These are phyloP conservation scores for Phyllosticta capitalensis DNA, from an alignment of 2,329 filamentous ascomycete genomes.

Conservation along the genomic window DNA sequence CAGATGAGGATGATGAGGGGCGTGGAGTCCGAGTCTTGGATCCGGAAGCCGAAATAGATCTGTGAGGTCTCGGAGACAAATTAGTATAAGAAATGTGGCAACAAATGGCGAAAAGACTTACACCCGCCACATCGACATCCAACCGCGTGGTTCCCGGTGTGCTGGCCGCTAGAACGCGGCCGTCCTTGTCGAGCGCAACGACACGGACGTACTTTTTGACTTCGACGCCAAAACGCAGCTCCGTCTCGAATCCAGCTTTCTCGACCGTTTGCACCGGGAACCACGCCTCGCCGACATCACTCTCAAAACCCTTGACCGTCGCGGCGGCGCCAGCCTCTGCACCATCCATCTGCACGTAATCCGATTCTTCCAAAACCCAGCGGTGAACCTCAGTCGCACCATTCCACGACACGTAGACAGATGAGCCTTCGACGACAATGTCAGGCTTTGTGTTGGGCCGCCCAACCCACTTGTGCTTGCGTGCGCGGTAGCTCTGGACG, in stretches of 20 bases:
- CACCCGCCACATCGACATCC: neutral
- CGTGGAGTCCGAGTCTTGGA: conserved; percentile 1
- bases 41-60: neutral
- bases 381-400: conserved; percentile 19
- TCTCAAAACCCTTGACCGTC: conserved; percentile 4
- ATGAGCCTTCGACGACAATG: conserved; percentile 13
- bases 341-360: conserved; percentile 7
- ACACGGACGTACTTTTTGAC: conserved; percentile 9
- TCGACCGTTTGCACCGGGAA: conserved; percentile 8
- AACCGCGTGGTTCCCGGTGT: neutral
- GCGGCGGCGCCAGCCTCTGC: conserved; percentile 17
- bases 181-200: conserved; percentile 11
- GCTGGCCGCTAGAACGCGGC: conserved; percentile 3
- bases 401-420: conserved; percentile 20
- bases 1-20: neutral
- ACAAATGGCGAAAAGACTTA: neutral
- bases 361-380: conserved; percentile 21
- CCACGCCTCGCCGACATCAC: conserved; percentile 7
- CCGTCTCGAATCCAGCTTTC: conserved; percentile 14
- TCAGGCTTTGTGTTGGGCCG: conserved; percentile 15
- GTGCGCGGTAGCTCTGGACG: conserved; percentile 30
- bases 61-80: neutral
- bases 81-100: neutral
- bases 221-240: conserved; percentile 7
- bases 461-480: conserved; percentile 19